Evolutionary conservation across 495 filamentous ascomycete genomes (phyloP), one percentile per base, ranked within the genome.

Genomic region (Astrothelium subdiscretum): DNA sequence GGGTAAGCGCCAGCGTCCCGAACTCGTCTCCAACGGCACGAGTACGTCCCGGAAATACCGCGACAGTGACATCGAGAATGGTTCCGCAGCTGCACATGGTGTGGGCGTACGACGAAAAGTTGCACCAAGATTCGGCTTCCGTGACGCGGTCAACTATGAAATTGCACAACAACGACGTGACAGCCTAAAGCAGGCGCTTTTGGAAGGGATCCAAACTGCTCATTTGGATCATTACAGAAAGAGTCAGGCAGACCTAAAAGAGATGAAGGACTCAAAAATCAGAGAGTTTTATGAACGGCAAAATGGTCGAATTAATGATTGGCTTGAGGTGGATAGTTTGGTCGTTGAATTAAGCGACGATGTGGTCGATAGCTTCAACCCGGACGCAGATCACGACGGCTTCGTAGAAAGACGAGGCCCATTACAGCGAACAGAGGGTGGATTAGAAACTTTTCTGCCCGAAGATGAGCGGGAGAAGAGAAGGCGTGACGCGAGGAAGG

Each of bases 341-440:
- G 80, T 82, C 15, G 73, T 74, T 64, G 71, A 69, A 10, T 68
- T 82, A 20, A 76, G 80, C 12, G 80, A 81, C 67, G 76, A 82
- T 62, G 72, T 82, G 22, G 68, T 82, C 24, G 80, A 81, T 26
- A 76, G 72, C 54, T 79, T 83, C 72, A 72, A 77, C 59, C 80
- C 80, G 10, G 80, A 82, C 57, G 63, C 71, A 13, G 79, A 81
- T 66, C 65, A 75, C n/a, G 78, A 83, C 67, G 78, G 79, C 22
- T 64, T 73, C 20, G 66, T 69, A 6, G 80, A 81, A 59, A 64
- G 75, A 15, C 67, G 71, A 0, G 78, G 75, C 0, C 73, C 71
- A 4, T 65, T 82, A 13, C 71, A 74, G 31, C 63, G 61, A 42
- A 73, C 66, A 0, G 69, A 62, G 6, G 79, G 75, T 12, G 70